Evolutionary conservation across 345 rosid species (phyloP).

Genomic region (Salix suchowensis): DNA sequence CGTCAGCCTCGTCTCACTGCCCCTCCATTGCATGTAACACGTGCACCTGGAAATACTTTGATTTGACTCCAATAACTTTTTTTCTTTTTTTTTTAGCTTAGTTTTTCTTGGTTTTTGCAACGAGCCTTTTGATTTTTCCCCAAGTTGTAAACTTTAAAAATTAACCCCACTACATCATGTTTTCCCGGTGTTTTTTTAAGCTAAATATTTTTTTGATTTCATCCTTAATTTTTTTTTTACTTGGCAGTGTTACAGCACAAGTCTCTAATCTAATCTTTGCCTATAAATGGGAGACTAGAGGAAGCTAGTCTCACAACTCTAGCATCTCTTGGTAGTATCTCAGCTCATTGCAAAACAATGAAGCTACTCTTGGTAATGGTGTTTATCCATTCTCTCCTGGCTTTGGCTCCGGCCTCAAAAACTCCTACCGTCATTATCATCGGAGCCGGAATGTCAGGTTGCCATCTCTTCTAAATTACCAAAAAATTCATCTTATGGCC

Average conservation of each 20-base stretch:
- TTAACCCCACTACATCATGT: no score
- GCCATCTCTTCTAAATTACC: no score
- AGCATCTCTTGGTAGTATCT: background rate
- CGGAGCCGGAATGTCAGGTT: conserved; percentile 37
- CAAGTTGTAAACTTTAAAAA: no score
- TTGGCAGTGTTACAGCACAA: no score
- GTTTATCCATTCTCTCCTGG: background rate
- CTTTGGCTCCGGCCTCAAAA: background rate
- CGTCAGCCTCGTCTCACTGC: fast-evolving
- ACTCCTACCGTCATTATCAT: conserved; percentile 22
- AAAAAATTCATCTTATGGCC: no score
- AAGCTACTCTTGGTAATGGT: background rate
- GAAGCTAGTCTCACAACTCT: background rate
- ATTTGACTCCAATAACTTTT: fast-evolving
- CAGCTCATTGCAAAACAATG: background rate
- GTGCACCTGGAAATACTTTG: no score
- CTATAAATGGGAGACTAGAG: background rate
- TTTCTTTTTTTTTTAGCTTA: fast-evolving
- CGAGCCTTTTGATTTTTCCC: no score
- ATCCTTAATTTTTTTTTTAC: no score
- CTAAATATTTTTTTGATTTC: no score
- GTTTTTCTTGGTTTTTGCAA: no score
- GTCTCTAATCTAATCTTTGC: background rate
- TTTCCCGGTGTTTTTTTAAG: no score
- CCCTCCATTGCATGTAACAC: no score